Percentiles rank a stretch among this genome's conserved stretches.
Evolutionary conservation across 805 yeast species (phyloP).

Genomic region (Saccharomycopsis synnaedendra): DNA sequence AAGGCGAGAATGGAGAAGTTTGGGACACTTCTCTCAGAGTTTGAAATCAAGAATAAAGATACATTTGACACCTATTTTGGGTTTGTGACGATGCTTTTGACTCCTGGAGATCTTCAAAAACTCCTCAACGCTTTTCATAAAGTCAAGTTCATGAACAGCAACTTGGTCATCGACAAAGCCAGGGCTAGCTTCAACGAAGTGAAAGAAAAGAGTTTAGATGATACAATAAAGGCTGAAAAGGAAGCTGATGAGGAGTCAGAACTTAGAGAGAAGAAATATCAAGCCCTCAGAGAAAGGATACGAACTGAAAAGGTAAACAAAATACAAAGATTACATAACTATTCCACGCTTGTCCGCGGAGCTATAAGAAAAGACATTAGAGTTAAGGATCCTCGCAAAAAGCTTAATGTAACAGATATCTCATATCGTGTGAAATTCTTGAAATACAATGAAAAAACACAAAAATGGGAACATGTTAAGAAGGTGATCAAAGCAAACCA

Average conservation of each 20-base stretch:
- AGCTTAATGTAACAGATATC: conserved; percentile 26
- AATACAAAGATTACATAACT: conserved; percentile 26
- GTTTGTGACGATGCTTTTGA: conserved; percentile 47
- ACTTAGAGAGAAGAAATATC: conserved; percentile 19
- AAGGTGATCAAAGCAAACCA: conserved; percentile 5
- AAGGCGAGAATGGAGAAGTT: conserved; percentile 45
- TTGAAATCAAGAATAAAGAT: conserved; percentile 47
- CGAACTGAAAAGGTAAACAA: conserved; percentile 28
- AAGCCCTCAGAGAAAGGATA: conserved; percentile 14
- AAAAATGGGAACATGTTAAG: conserved; percentile 27
- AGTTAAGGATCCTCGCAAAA: conserved; percentile 26
- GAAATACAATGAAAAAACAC: conserved; percentile 44
- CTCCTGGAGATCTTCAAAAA: conserved; percentile 32
- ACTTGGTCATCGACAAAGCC: conserved; percentile 51
- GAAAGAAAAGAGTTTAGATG: conserved; percentile 8
- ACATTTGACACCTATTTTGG: conserved; percentile 45
- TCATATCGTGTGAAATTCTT: conserved; percentile 55
- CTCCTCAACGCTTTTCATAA: conserved; percentile 55
- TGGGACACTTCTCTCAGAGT: conserved; percentile 39
- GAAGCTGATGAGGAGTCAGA: conserved; percentile 27
- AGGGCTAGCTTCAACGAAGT: conserved; percentile 34
- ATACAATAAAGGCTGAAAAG: conserved; percentile 35
- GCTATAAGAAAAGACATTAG: conserved; percentile 49
- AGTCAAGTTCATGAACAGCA: conserved; percentile 63
- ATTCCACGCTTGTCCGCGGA: conserved; percentile 31